A percentile compares a stretch with the other conserved stretches of the same genome.
Conservation (phyloP, 2,329 filamentous ascomycete species). For the Ambrosiella cleistominuta region DNA sequence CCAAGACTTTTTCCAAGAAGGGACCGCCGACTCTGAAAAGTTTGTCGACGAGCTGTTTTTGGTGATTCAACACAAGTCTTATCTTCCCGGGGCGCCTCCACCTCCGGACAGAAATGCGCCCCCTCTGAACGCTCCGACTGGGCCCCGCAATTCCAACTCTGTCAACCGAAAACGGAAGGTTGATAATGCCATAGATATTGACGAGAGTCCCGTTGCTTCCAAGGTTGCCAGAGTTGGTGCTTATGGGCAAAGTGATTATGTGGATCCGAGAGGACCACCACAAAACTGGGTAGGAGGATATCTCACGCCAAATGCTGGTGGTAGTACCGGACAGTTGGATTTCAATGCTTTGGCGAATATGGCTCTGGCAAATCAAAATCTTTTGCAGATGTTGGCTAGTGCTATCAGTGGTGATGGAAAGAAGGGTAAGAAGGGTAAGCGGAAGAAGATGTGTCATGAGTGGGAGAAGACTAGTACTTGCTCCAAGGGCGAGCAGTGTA, state of each 20-base stretch:
- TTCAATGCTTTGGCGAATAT: slow-evolving; percentile 9
- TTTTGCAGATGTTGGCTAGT: slow-evolving; percentile 9
- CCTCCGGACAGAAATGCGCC: slow-evolving; percentile 15
- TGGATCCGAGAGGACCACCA: neutral
- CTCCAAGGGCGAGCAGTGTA: slow-evolving; percentile 6
- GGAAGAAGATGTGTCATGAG: slow-evolving; percentile 7
- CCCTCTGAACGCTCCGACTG: slow-evolving; percentile 3
- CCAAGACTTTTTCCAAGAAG: slow-evolving; percentile 56
- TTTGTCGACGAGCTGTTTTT: slow-evolving; percentile 41
- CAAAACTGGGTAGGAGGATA: slow-evolving; percentile 3
- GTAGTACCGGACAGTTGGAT: neutral
- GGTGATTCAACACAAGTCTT: slow-evolving; percentile 37
- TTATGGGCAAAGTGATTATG: slow-evolving; percentile 1
- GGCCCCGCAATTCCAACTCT: slow-evolving; percentile 2
- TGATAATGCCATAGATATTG: neutral
- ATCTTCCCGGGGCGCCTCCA: slow-evolving; percentile 30
- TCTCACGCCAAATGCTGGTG: neutral
- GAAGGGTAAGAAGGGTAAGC: slow-evolving; percentile 4
- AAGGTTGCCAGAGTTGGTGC: neutral
- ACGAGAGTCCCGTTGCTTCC: neutral
- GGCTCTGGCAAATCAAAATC: slow-evolving; percentile 10
- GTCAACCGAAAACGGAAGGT: slow-evolving; percentile 3
- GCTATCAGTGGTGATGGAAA: neutral
- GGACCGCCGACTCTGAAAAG: slow-evolving; percentile 17
- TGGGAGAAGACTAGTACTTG: slow-evolving; percentile 6